Conservation (phyloP, 164 flowering plant species). For the Vitis riparia region DNA sequence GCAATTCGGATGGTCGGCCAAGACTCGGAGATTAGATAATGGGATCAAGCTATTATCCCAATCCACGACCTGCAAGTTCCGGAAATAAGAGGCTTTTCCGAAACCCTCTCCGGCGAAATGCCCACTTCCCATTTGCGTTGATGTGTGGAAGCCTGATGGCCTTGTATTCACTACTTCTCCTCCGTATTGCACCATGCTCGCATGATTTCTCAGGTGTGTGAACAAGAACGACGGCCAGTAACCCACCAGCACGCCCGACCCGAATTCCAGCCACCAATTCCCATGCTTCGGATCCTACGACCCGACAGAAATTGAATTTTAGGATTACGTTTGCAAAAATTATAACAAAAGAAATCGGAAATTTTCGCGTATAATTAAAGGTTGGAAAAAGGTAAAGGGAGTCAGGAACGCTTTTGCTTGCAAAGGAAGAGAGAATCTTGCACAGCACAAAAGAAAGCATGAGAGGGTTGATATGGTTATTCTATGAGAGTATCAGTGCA, state of each 20-base stretch:
- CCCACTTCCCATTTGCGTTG: slow-evolving; percentile 77
- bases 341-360: neutral
- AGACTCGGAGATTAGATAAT: slow-evolving; percentile 39
- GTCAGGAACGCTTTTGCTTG: slow-evolving; percentile 3
- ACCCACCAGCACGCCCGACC: slow-evolving; percentile 49
- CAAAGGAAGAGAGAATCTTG: slow-evolving; percentile 24
- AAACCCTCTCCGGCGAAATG: slow-evolving; percentile 72
- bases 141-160: slow-evolving; percentile 37
- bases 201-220: slow-evolving; percentile 41
- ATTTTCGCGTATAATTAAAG: neutral
- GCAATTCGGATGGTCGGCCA: slow-evolving; percentile 67
- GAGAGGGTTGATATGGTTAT: slow-evolving; percentile 1
- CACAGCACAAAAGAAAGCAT: slow-evolving; percentile 15
- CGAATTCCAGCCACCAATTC: slow-evolving; percentile 62
- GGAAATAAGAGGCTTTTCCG: slow-evolving; percentile 62
- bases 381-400: slow-evolving; percentile 3
- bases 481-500: slow-evolving; percentile 7
- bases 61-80: slow-evolving; percentile 62
- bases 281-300: slow-evolving; percentile 62
- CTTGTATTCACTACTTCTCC: slow-evolving; percentile 51
- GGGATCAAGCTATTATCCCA: slow-evolving; percentile 61
- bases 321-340: too few relatives aligned
- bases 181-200: slow-evolving; percentile 55
- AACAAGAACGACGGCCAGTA: slow-evolving; percentile 61
- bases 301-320: too few relatives aligned